These are phyloP conservation scores for Arachis monticola DNA, from an alignment of 331 rosid genomes.

Conservation along the genomic window DNA sequence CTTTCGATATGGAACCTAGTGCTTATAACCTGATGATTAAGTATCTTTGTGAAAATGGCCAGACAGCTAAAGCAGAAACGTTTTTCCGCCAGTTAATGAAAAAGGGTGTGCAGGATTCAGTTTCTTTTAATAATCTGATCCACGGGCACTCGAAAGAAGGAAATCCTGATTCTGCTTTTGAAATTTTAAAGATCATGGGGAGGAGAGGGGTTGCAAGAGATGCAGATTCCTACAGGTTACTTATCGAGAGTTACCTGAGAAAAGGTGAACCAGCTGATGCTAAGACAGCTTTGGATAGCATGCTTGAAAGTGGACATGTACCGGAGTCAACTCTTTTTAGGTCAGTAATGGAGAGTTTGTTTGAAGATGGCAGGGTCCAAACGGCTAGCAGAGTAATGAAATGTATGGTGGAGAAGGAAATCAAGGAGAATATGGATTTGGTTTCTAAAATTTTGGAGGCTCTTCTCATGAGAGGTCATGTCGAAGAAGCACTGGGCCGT, in stretches of 20 bases:
- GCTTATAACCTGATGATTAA: constrained; percentile 73
- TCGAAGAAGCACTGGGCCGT: constrained; percentile 85
- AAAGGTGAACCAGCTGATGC: constrained; percentile 87
- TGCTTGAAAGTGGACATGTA: constrained; percentile 79
- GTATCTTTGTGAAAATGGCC: constrained; percentile 69
- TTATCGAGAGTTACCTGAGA: constrained; percentile 69
- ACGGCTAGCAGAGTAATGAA: constrained; percentile 90
- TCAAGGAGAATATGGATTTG: constrained; percentile 75
- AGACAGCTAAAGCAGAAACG: constrained; percentile 66
- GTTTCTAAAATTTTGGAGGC: constrained; percentile 80
- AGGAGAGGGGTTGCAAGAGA: constrained; percentile 72
- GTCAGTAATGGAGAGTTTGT: constrained; percentile 72
- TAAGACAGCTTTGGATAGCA: constrained; percentile 75
- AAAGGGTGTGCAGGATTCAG: constrained; percentile 67
- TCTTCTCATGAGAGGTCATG: constrained; percentile 80
- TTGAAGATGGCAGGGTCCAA: constrained; percentile 80
- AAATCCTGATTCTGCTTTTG: constrained; percentile 72
- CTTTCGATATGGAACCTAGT: constrained; percentile 66
- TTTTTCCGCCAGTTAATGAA: constrained; percentile 81
- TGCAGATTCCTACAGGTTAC: constrained; percentile 65
- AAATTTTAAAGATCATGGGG: constrained; percentile 76
- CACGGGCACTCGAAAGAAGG: constrained; percentile 85
- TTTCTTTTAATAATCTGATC: constrained; percentile 71
- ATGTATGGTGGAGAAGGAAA: constrained; percentile 82
- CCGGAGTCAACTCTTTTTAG: constrained; percentile 66